Evolutionary conservation across 805 yeast genomes (phyloP), one percentile per base, ranked within the genome.

Genomic region (Wickerhamiella kazuoi): DNA sequence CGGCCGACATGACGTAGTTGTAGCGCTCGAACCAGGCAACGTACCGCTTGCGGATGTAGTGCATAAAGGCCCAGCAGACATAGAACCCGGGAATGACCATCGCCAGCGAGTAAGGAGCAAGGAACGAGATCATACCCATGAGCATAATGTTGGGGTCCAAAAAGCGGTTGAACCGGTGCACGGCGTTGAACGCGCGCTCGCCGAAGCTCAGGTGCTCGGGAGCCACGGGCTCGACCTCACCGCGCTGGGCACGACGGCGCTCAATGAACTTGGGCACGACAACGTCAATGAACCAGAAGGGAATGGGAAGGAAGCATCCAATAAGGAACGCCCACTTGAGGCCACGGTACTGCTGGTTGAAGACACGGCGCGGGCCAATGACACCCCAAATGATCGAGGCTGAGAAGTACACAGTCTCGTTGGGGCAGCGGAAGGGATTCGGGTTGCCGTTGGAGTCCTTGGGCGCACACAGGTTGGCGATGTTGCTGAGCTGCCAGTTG

Each of bases 291-390:
- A 39, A 42, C 49, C 43, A 47, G 43, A 42, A 44, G 21, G 49
- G 50, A 21, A 45, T 24, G 11, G 52, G 52, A 16, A 47, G 33
- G 23, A 43, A 31, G 13, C 52, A 55, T 2, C 83, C 82, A 40
- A 72, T 60, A 23, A 76, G 59, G 63, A 76, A 76, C 44, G 79
- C 71, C 69, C 73, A 76, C 52, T 71, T 69, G 42, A 76, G 58
- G 13, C 67, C 59, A 1, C 82, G 81, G 50, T 76, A 76, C 16
- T 75, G 51, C 0, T 71, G 69, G 38, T 67, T 62, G 37, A 60
- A 52, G 14, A 58, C 49, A 20, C 60, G 50, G 52, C 69, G 70
- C 6, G 83, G 81, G 2, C 80, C 80, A 51, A 75, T 66, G 3
- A 61, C 53, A 46, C 78, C 77, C 74, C 76, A 72, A 41, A 69